Conservation (phyloP, 257 asterid genomes). For the Nicotiana benthamiana region DNA sequence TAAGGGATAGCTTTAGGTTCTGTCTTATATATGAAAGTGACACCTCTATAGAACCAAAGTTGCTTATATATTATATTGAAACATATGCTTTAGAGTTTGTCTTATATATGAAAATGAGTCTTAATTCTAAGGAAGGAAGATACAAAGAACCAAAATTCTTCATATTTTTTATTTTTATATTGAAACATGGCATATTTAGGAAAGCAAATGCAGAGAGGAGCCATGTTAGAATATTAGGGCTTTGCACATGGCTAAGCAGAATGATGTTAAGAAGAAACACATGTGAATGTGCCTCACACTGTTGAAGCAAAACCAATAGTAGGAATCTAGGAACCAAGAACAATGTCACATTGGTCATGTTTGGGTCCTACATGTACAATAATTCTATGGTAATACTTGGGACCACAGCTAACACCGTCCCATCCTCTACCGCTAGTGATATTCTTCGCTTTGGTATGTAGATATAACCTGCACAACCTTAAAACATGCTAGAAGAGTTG, state of each 20-base stretch:
- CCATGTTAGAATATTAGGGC: background rate
- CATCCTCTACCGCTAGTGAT: background rate
- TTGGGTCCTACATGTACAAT: background rate
- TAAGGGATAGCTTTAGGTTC: background rate
- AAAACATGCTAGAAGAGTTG: background rate
- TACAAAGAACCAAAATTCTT: background rate
- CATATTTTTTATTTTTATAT: background rate
- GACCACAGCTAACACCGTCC: background rate
- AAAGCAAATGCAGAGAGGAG: background rate
- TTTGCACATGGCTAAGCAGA: constrained; percentile 9
- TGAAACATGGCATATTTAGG: background rate
- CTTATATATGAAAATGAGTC: background rate
- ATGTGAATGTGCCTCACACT: constrained; percentile 10
- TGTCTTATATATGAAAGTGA: background rate
- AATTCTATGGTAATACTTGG: background rate
- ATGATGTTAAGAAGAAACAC: constrained; percentile 5
- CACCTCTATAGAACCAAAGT: no score
- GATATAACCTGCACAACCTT: fast-evolving
- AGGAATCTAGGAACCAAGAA: constrained; percentile 8
- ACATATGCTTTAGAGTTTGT: background rate
- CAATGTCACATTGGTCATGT: background rate
- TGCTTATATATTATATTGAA: no score
- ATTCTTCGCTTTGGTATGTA: background rate
- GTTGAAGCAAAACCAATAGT: background rate
- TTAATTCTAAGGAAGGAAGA: background rate